Evolutionary conservation across 2,329 filamentous ascomycete species (phyloP), one percentile per base, ranked within the genome.

Genomic region (Colletotrichum trifolii): DNA sequence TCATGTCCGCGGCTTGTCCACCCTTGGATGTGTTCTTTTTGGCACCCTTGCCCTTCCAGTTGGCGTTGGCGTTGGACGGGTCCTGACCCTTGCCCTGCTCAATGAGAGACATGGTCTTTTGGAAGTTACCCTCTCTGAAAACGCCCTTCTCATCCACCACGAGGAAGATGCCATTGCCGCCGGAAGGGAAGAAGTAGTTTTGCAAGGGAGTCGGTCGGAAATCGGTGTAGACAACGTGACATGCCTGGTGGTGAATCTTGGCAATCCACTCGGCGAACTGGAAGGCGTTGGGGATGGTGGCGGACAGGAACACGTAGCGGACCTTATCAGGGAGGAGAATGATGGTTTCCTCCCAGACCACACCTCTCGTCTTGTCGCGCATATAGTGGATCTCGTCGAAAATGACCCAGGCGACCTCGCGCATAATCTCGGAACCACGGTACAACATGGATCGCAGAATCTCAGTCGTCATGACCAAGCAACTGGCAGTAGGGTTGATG

Each of bases 351-450:
- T 99, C 96, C 96, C 96, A 99, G 2, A 99, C 96, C 1, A 99
- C 96, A 82, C 96, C 96, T 79, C 96, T 87, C 54, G 89, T 87
- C 79, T 96, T 96, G 79, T 99, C 96, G 73, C 96, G 89, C 89
- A 99, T 91, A 79, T 99, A 99, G 79, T 99, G 96, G 68, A 99
- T 97, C 78, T 99, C 96, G 78, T 99, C 96, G 72, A 99, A 99
- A 2, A 99, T 84, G 2, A 99, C 96, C 96, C 96, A 99, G 12
- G 92, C 94, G 2, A 99, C 96, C 81, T 99, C 96, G 70, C 96
- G 93, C 95, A 99, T 99, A 69, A 99, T 98, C 81, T 99, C 96
- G 0, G 96, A 98, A 66, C 96, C 96, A 71, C 96, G 88, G 78
- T 99, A 99, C 79, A 99, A 77, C 96, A 99, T 99, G 15, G 95